phyloP scores from a whole-genome alignment of 495 filamentous ascomycete species.

The Talaromyces adpressus region DNA sequence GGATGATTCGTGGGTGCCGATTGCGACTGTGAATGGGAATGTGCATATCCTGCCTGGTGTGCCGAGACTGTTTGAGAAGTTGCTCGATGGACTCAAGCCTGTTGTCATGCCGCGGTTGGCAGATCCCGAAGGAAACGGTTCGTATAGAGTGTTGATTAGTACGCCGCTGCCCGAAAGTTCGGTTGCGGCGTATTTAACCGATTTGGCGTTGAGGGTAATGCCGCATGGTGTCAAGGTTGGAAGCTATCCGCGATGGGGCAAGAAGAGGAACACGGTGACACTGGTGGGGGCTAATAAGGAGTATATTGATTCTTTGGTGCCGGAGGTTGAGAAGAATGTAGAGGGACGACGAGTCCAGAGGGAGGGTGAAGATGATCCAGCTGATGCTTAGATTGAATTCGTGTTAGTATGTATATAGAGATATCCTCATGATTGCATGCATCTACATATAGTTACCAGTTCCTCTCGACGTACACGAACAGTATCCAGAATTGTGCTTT shows the following conservation, averaged over 20 bases:
- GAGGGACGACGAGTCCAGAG: conserved; percentile 46
- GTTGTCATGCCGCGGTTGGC: conserved; percentile 57
- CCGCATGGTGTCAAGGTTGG: conserved; percentile 84
- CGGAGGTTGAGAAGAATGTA: conserved; percentile 56
- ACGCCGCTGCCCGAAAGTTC: conserved; percentile 82
- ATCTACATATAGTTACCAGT: not conserved
- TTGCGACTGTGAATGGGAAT: conserved; percentile 83
- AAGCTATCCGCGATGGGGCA: conserved; percentile 90
- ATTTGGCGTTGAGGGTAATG: conserved; percentile 64
- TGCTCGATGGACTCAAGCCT: conserved; percentile 72
- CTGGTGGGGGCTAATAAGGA: conserved; percentile 68
- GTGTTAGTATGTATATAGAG: not conserved
- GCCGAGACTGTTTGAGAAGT: conserved; percentile 69
- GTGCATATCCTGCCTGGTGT: conserved; percentile 90
- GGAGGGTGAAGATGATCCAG: conserved; percentile 55
- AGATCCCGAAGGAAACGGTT: conserved; percentile 75
- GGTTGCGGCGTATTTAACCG: conserved; percentile 74
- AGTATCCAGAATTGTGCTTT: not conserved
- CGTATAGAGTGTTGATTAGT: conserved; percentile 68
- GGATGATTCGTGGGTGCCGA: conserved; percentile 86
- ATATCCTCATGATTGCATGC: not conserved
- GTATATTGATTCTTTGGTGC: conserved; percentile 52
- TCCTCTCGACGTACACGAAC: not conserved
- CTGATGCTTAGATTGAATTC: conserved; percentile 18
- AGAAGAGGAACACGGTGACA: conserved; percentile 82